Conservation (phyloP, 345 rosid genomes). For the Melaleuca alternifolia region DNA sequence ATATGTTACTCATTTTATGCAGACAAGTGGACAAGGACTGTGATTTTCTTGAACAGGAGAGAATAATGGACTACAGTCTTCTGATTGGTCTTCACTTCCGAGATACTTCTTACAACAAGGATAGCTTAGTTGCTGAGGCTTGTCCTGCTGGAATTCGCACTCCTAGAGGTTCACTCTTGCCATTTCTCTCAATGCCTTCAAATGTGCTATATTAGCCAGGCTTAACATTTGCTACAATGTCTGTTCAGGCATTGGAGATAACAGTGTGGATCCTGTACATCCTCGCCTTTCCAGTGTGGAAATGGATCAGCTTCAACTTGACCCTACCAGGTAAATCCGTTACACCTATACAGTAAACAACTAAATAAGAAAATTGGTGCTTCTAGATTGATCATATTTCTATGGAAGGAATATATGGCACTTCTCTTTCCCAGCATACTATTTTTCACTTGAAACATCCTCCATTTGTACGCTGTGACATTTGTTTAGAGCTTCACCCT, state of each 20-base stretch:
- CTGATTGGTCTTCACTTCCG: conserved; percentile 83
- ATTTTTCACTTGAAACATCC: not conserved
- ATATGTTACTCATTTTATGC: conserved; percentile 3
- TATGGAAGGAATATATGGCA: not conserved
- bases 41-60: conserved; percentile 85
- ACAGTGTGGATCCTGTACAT: conserved; percentile 5
- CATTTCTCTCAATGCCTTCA: not conserved
- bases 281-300: conserved; percentile 24
- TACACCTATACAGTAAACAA: not conserved
- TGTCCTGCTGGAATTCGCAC: conserved; percentile 10
- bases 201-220: not conserved
- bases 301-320: conserved; percentile 13
- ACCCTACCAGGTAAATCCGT: conserved; percentile 21
- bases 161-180: conserved; percentile 45
- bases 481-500: not conserved
- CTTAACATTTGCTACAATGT: not conserved
- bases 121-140: conserved; percentile 1
- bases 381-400: not conserved
- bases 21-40: conserved; percentile 97
- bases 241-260: conserved; percentile 17
- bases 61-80: conserved; percentile 96
- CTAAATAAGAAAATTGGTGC: not conserved
- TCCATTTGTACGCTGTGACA: not conserved
- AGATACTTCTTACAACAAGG: conserved; percentile 32
- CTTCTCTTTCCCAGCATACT: not conserved